Evolutionary conservation across 2,329 filamentous ascomycete genomes (phyloP).

Genomic region (Parafenestella ontariensis): DNA sequence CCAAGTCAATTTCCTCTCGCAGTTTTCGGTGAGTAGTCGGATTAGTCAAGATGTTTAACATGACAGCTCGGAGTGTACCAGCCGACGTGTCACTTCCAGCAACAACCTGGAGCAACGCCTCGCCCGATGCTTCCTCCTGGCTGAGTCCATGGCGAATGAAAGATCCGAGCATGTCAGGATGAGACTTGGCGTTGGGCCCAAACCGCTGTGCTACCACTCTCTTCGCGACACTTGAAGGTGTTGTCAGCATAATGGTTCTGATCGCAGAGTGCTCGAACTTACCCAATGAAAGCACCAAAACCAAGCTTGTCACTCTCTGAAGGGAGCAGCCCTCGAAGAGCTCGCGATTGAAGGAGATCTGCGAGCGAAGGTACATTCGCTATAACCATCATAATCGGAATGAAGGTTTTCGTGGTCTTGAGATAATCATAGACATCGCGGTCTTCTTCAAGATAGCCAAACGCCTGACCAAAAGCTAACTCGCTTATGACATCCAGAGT

Average conservation of each 20-base stretch:
- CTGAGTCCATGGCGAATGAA: slow-evolving; percentile 56
- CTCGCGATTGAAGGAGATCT: slow-evolving; percentile 19
- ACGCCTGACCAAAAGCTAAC: slow-evolving; percentile 59
- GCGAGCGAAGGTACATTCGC: slow-evolving; percentile 23
- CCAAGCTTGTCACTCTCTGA: slow-evolving; percentile 54
- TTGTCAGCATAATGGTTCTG: background rate
- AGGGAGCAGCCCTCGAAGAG: slow-evolving; percentile 22
- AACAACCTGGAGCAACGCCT: slow-evolving; percentile 56
- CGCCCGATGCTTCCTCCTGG: slow-evolving; percentile 51
- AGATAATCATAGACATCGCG: slow-evolving; percentile 55
- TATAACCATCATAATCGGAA: slow-evolving; percentile 24
- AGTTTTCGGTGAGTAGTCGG: slow-evolving; percentile 54
- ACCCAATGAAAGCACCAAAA: slow-evolving; percentile 47
- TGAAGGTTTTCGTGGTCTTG: slow-evolving; percentile 49
- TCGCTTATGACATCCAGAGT: slow-evolving; percentile 63
- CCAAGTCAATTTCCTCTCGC: slow-evolving; percentile 53
- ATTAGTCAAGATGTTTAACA: slow-evolving; percentile 60
- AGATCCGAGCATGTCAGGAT: slow-evolving; percentile 60
- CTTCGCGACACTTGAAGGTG: slow-evolving; percentile 48
- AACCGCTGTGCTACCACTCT: slow-evolving; percentile 58
- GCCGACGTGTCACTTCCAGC: slow-evolving; percentile 66
- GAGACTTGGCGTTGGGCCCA: slow-evolving; percentile 49
- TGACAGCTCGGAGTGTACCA: slow-evolving; percentile 58
- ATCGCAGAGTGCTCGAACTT: background rate
- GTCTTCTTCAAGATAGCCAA: slow-evolving; percentile 59